Evolutionary conservation across 495 filamentous ascomycete genomes (phyloP).

Genomic region (Tuber indicum): DNA sequence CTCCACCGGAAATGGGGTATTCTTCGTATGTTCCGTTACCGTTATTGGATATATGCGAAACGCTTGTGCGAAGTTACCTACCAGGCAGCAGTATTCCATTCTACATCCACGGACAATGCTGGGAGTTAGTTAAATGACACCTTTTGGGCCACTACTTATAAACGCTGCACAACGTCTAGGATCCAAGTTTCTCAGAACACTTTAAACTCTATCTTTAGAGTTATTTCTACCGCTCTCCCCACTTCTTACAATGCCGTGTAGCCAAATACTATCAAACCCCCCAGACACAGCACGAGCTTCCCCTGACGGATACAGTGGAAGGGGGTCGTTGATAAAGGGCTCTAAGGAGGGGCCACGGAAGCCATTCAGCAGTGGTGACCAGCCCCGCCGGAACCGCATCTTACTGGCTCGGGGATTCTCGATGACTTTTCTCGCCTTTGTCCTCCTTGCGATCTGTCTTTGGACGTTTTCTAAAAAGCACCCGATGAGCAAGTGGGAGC

Average conservation of each 20-base stretch:
- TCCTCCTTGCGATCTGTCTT: background rate
- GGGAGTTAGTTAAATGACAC: no score
- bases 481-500: background rate
- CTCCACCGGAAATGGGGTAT: no score
- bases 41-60: no score
- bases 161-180: no score
- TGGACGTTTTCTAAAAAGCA: background rate
- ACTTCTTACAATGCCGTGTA: background rate
- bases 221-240: background rate
- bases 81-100: background rate
- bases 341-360: background rate
- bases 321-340: background rate
- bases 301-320: background rate
- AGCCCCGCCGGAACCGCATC: background rate
- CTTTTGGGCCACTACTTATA: no score
- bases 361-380: background rate
- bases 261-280: background rate
- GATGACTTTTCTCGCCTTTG: background rate
- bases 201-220: background rate
- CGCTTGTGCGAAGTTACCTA: background rate
- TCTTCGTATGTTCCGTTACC: no score
- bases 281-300: background rate
- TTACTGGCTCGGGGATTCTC: background rate
- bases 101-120: no score
- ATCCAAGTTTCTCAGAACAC: background rate